Conservation (phyloP, 768 basidiomycete genomes). For the Mrakia frigida region DNA sequence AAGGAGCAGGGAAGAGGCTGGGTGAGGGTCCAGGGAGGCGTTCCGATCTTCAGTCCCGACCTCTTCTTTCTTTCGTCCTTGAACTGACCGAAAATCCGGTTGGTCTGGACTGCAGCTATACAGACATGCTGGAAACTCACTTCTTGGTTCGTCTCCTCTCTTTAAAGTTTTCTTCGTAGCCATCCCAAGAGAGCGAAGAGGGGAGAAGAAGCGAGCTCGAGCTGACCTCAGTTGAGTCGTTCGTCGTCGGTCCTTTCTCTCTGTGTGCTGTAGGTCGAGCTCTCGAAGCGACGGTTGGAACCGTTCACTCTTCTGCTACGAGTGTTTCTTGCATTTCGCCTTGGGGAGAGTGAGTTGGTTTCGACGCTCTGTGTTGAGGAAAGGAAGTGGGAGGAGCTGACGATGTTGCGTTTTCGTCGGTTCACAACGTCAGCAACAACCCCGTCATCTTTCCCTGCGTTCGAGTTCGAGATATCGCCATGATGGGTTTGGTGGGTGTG, state of each 20-base stretch:
- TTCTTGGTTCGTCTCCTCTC: background rate
- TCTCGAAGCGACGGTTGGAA: background rate
- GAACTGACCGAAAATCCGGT: background rate
- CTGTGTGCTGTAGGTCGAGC: too few relatives aligned
- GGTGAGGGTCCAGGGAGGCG: background rate
- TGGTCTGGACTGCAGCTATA: background rate
- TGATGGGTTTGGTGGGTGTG: background rate
- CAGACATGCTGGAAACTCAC: background rate
- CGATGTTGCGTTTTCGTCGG: background rate
- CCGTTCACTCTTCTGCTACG: background rate
- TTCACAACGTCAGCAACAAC: background rate
- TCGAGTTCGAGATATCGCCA: background rate
- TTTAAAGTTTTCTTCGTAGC: too few relatives aligned
- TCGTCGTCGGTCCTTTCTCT: too few relatives aligned
- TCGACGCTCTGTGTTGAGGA: too few relatives aligned
- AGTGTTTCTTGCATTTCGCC: conserved; percentile 3
- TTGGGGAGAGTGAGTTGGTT: conserved; percentile 16
- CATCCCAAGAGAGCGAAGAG: too few relatives aligned
- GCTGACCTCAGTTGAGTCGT: too few relatives aligned
- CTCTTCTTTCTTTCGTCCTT: too few relatives aligned
- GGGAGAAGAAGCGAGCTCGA: too few relatives aligned
- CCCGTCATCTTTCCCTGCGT: conserved; percentile 5
- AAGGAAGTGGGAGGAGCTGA: background rate
- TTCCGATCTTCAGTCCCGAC: too few relatives aligned
- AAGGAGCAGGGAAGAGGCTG: background rate